Percentiles rank a stretch among this genome's conserved stretches.
These are phyloP conservation scores for Citrus cavaleriei DNA, from an alignment of 345 rosid genomes.

Conservation along the genomic window DNA sequence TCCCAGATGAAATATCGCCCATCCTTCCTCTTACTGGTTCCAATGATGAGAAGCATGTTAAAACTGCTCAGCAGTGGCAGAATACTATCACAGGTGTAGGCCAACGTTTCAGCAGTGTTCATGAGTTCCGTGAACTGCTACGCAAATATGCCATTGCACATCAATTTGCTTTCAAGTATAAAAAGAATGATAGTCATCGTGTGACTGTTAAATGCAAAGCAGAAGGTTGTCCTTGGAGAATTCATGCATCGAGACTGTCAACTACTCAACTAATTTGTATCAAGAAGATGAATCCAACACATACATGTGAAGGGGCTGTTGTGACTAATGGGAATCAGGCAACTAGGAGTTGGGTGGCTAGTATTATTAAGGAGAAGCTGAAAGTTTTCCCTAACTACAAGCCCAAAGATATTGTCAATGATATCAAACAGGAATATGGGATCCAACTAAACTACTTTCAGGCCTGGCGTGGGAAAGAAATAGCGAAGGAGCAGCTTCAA, in stretches of 20 bases:
- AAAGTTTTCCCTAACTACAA: constrained; percentile 77
- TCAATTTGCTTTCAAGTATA: constrained; percentile 87
- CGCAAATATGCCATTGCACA: constrained; percentile 90
- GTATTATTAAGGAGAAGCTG: constrained; percentile 87
- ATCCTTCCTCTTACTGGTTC: constrained; percentile 40
- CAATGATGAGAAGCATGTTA: constrained; percentile 53
- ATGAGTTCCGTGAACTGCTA: constrained; percentile 81
- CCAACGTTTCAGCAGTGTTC: constrained; percentile 76
- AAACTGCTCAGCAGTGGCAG: constrained; percentile 89
- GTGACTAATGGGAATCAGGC: constrained; percentile 76
- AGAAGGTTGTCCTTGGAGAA: constrained; percentile 96
- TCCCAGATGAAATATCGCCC: constrained; percentile 51
- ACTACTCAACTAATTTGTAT: constrained; percentile 88
- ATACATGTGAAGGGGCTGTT: constrained; percentile 83
- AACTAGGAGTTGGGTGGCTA: constrained; percentile 92
- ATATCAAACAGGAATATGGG: constrained; percentile 84
- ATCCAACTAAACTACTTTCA: constrained; percentile 87
- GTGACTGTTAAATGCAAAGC: constrained; percentile 97
- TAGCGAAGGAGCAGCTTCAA: constrained; percentile 93
- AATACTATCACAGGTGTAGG: constrained; percentile 88
- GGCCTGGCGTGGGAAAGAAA: constrained; percentile 97
- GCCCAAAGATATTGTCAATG: constrained; percentile 88
- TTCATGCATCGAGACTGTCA: constrained; percentile 87
- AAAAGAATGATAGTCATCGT: constrained; percentile 92
- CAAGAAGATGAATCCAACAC: constrained; percentile 83